Evolutionary conservation across 768 basidiomycete species (phyloP).

Genomic region (Chalciporus chontae): DNA sequence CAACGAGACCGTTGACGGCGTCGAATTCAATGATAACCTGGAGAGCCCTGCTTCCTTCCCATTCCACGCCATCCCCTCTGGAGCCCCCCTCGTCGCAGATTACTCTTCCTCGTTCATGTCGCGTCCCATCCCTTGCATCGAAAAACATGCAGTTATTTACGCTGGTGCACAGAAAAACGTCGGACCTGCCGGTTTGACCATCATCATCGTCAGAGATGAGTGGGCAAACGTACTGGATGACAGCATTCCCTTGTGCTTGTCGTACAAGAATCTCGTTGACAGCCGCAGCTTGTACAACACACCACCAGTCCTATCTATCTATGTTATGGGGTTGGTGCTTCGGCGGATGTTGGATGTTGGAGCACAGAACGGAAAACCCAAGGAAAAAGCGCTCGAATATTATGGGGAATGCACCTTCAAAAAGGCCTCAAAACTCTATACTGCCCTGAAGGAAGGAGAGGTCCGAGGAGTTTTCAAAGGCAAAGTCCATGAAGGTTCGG

Average conservation of each 20-base stretch:
- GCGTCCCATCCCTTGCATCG: constrained; percentile 81
- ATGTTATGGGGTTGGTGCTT: constrained; percentile 85
- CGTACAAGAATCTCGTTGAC: constrained; percentile 82
- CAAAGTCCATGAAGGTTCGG: constrained; percentile 70
- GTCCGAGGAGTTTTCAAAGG: constrained; percentile 62
- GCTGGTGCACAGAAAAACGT: constrained; percentile 99
- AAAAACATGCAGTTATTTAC: constrained; percentile 90
- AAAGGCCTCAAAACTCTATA: constrained; percentile 80
- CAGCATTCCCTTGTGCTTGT: constrained; percentile 74
- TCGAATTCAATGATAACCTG: constrained; percentile 72
- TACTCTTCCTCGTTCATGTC: constrained; percentile 98
- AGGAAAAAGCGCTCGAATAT: constrained; percentile 61
- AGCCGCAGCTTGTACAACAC: constrained; percentile 85
- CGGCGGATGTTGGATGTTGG: constrained; percentile 50
- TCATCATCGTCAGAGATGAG: constrained; percentile 93
- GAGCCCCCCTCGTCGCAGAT: constrained; percentile 84
- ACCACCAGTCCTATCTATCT: constrained; percentile 87
- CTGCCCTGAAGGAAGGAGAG: constrained; percentile 66
- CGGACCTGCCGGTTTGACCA: constrained; percentile 89
- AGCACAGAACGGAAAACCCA: constrained; percentile 11
- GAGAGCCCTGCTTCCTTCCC: constrained; percentile 69
- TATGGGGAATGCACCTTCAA: constrained; percentile 62
- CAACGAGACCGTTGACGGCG: constrained; percentile 97
- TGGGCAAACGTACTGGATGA: constrained; percentile 67
- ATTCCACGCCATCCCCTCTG: constrained; percentile 63